Percentiles rank a stretch among this genome's conserved stretches.
These are phyloP conservation scores for Fusarium sp. DNA, from an alignment of 2,329 filamentous ascomycete genomes.

Conservation along the genomic window DNA sequence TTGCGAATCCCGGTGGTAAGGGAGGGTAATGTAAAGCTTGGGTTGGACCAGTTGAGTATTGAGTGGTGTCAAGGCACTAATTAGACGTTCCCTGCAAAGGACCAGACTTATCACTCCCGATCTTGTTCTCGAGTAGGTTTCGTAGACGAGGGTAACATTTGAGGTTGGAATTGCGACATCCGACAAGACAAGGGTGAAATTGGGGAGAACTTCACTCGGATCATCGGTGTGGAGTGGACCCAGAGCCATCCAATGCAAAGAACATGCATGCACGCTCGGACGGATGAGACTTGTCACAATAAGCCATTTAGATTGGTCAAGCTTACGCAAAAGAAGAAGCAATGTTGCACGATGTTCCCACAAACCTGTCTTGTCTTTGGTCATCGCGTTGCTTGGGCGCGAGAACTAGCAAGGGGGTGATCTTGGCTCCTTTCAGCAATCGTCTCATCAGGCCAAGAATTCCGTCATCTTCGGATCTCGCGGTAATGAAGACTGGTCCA, in stretches of 20 bases:
- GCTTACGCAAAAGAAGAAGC: neutral
- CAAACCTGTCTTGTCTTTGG: neutral
- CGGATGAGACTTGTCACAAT: neutral
- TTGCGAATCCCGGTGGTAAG: neutral
- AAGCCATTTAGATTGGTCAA: neutral
- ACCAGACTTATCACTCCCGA: no score
- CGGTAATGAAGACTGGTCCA: constrained; percentile 21
- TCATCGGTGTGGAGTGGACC: constrained; percentile 17
- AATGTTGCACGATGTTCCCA: neutral
- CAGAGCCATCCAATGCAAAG: no score
- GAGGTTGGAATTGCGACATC: constrained; percentile 41
- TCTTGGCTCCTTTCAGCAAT: constrained; percentile 21
- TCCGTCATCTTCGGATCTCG: constrained; percentile 38
- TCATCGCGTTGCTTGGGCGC: neutral
- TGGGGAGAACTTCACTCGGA: constrained; percentile 1
- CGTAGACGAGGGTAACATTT: neutral
- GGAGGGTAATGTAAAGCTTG: neutral
- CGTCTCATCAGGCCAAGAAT: constrained; percentile 28
- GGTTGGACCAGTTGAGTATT: no score
- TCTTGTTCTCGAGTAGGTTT: no score
- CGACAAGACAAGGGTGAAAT: constrained; percentile 25
- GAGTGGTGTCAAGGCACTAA: no score
- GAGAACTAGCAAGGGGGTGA: constrained; percentile 3
- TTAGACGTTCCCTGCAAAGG: no score
- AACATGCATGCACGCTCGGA: neutral